Conservation (phyloP, 306 rosid genomes). For the Casuarina glauca region DNA sequence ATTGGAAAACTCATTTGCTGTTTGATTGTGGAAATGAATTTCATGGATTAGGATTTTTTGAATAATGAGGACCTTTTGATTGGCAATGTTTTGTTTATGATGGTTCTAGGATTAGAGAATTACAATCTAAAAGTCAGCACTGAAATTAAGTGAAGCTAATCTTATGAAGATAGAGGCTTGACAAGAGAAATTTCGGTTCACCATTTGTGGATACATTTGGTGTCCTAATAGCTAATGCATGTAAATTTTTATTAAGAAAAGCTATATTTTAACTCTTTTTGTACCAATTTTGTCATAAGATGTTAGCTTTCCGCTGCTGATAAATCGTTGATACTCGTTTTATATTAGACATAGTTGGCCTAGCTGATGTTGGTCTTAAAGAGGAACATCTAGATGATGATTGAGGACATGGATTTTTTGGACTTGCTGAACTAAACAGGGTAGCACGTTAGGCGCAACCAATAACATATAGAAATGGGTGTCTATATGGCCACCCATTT, state of each 20-base stretch:
- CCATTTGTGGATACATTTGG: not conserved
- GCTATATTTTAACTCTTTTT: not conserved
- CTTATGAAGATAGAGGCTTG: not conserved
- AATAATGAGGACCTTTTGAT: not conserved
- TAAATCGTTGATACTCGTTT: constrained; percentile 21
- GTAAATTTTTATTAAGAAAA: too few species aligned
- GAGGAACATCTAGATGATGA: constrained; percentile 76
- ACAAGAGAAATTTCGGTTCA: not conserved
- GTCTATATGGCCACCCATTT: too few species aligned
- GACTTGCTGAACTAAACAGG: constrained; percentile 51
- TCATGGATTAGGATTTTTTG: constrained; percentile 2
- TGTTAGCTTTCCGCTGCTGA: constrained; percentile 22
- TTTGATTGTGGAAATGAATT: not conserved
- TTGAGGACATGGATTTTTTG: constrained; percentile 77
- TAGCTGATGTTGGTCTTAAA: constrained; percentile 76
- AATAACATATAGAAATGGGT: constrained; percentile 45
- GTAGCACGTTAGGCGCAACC: constrained; percentile 88
- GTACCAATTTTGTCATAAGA: not conserved
- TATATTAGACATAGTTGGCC: constrained; percentile 55
- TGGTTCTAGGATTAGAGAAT: not conserved
- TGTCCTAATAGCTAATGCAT: too few species aligned
- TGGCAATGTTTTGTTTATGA: not conserved
- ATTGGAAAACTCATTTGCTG: not conserved
- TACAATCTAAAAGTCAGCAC: not conserved
- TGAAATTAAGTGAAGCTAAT: not conserved